Percentiles rank a stretch among this genome's conserved stretches.
Conservation (phyloP, 2,329 filamentous ascomycete species). For the Scedosporium apiospermum region DNA sequence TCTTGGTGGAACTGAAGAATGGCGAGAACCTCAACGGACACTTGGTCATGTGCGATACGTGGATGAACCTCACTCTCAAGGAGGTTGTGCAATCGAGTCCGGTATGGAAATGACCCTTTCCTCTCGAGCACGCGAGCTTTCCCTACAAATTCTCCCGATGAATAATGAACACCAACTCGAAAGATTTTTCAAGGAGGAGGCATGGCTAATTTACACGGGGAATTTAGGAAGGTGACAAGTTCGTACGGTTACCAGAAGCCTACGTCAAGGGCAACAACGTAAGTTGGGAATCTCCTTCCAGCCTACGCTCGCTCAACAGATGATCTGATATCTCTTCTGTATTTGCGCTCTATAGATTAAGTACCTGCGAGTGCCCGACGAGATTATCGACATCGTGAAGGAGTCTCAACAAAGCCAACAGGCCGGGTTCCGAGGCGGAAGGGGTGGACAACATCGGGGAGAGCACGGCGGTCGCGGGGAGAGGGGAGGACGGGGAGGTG, state of each 20-base stretch:
- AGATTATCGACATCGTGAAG: conserved; percentile 90
- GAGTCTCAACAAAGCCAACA: conserved; percentile 75
- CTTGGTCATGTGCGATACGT: conserved; percentile 93
- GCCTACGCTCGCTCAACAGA: neutral
- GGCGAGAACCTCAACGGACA: conserved; percentile 96
- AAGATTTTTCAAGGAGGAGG: neutral
- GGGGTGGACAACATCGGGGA: conserved; percentile 48
- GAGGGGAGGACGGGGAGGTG: conserved; percentile 46
- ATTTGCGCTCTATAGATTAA: conserved; percentile 65
- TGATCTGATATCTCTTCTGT: neutral
- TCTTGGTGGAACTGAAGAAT: conserved; percentile 95
- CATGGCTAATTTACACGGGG: neutral
- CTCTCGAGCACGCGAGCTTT: conserved; percentile 10
- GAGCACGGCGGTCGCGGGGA: conserved; percentile 49
- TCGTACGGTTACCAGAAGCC: conserved; percentile 82
- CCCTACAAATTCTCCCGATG: neutral
- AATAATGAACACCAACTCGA: neutral
- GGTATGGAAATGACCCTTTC: conserved; percentile 28
- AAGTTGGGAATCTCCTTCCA: conserved; percentile 23
- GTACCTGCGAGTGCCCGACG: conserved; percentile 91
- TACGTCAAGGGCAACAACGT: conserved; percentile 98
- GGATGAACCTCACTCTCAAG: conserved; percentile 98
- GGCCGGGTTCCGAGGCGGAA: conserved; percentile 54
- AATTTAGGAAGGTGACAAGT: conserved; percentile 76
- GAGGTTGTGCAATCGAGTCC: conserved; percentile 95